These are phyloP conservation scores for Hanseniaspora singularis DNA, from an alignment of 805 yeast genomes.

Conservation along the genomic window DNA sequence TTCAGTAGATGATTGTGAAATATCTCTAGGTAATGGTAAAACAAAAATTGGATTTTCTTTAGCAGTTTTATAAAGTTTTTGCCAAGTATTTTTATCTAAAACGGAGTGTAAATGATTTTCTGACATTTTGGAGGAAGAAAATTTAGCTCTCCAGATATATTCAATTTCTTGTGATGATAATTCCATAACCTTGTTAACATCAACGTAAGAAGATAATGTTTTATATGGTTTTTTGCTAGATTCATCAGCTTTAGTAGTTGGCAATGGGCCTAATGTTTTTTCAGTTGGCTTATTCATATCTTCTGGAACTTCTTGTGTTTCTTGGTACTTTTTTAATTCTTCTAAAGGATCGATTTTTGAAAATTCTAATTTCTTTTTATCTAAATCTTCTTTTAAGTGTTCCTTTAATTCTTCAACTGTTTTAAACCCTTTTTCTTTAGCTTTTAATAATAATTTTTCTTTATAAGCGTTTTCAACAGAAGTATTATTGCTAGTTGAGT, in stretches of 20 bases:
- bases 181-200: slow-evolving; percentile 48
- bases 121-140: slow-evolving; percentile 35
- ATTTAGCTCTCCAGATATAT: slow-evolving; percentile 80
- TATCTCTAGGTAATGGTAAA: slow-evolving; percentile 70
- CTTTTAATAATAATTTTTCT: slow-evolving; percentile 30
- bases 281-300: slow-evolving; percentile 20
- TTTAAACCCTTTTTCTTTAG: slow-evolving; percentile 27
- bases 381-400: slow-evolving; percentile 50
- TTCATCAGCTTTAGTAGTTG: slow-evolving; percentile 24
- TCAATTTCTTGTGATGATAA: slow-evolving; percentile 57
- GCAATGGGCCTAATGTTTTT: slow-evolving; percentile 29
- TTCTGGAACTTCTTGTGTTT: slow-evolving; percentile 25
- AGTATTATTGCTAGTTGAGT: slow-evolving; percentile 3
- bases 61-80: slow-evolving; percentile 53
- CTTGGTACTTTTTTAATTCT: slow-evolving; percentile 48
- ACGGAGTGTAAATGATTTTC: slow-evolving; percentile 55
- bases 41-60: slow-evolving; percentile 69
- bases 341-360: slow-evolving; percentile 56
- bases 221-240: slow-evolving; percentile 46
- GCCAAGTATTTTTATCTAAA: slow-evolving; percentile 45
- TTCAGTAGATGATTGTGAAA: slow-evolving; percentile 32
- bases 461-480: slow-evolving; percentile 27
- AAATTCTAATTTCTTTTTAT: slow-evolving; percentile 42
- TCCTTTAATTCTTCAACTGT: slow-evolving; percentile 48
- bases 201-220: slow-evolving; percentile 58